These are phyloP conservation scores for Sphaerosporella brunnea DNA, from an alignment of 495 filamentous ascomycete genomes.

Conservation along the genomic window DNA sequence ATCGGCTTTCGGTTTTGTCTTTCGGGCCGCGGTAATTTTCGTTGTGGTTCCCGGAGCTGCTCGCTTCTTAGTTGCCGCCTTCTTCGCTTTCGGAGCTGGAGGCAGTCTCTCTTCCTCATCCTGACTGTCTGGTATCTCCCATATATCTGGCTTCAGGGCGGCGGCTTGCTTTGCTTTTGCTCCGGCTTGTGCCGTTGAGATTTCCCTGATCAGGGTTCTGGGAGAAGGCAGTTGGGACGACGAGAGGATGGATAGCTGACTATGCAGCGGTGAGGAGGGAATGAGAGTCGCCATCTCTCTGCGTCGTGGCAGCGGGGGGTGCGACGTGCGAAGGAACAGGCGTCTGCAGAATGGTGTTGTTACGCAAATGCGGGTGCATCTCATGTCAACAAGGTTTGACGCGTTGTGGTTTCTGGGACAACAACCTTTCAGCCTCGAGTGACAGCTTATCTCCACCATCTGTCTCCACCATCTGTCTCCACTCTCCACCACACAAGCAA, in stretches of 20 bases:
- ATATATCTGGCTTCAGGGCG: background rate
- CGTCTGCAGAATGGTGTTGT: too few relatives aligned
- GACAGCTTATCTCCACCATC: too few relatives aligned
- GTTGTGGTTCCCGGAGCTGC: background rate
- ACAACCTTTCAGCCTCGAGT: too few relatives aligned
- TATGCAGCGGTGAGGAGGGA: background rate
- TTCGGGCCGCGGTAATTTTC: background rate
- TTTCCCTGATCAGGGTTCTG: slow-evolving; percentile 4
- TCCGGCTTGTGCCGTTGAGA: slow-evolving; percentile 1
- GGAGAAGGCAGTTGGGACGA: slow-evolving; percentile 15
- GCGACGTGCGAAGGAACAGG: too few relatives aligned
- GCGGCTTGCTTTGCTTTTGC: background rate
- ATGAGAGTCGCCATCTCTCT: background rate
- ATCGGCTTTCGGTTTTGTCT: slow-evolving; percentile 7
- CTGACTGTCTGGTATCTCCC: background rate
- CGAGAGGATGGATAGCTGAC: background rate
- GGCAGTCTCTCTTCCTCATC: background rate
- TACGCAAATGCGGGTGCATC: too few relatives aligned
- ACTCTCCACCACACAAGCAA: too few relatives aligned
- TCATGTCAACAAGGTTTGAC: too few relatives aligned
- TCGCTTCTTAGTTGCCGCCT: background rate
- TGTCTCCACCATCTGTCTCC: too few relatives aligned
- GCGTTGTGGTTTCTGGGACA: too few relatives aligned
- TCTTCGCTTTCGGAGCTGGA: background rate
- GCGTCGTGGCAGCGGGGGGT: too few relatives aligned